Base-by-base conservation (phyloP, 768 basidiomycete species). In the Lactifluus subvellereus region DNA sequence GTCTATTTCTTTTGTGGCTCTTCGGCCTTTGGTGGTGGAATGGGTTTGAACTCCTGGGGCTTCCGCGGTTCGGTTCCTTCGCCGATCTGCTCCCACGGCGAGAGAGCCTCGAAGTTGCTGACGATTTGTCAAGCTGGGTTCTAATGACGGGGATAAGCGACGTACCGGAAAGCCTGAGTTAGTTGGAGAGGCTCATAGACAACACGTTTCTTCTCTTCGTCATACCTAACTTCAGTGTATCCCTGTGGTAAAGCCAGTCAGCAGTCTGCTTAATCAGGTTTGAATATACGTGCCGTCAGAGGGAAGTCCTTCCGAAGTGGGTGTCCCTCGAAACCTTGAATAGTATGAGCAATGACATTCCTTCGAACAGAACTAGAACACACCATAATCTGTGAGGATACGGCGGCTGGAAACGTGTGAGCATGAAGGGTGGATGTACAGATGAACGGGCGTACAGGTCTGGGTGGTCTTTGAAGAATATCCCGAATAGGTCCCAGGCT, bases 281-380 rank as follows among this genome's bases (percentile, higher is more conserved):
- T 54, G 2, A 45, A 50, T 14, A 47, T 27, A 77, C 86, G 69
- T 72, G 94, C 95, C 9, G 94, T 97, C 69, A 99, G 76, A 37
- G 97, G 97, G 83, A 98, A 99, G 73, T 99, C 97, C 74, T 99
- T 99, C 66, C 97, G 86, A 51, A 99, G 76, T 10, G 97, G 97
- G 72, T 99, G 94, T 22, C 97, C 97, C 76, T 98, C 95, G 70
- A 98, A 97, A 60, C 92, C 91, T 92, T 66, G 18, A 10, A 50
- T 43, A 35, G 57, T 40, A 55, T 71, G 18, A 67, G 61, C 48
- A 56, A 43, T 37, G 14, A 62, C 22, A 30, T 18, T 56, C 64
- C 54, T 50, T 43, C 42, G 22, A 32, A 30, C 27, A 54, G 42
- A 33, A 54, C 16, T 35, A 47, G 4, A 42, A 72, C 75, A 40